phyloP scores from a whole-genome alignment of 257 asterid species.

The Jasminum sambac region DNA sequence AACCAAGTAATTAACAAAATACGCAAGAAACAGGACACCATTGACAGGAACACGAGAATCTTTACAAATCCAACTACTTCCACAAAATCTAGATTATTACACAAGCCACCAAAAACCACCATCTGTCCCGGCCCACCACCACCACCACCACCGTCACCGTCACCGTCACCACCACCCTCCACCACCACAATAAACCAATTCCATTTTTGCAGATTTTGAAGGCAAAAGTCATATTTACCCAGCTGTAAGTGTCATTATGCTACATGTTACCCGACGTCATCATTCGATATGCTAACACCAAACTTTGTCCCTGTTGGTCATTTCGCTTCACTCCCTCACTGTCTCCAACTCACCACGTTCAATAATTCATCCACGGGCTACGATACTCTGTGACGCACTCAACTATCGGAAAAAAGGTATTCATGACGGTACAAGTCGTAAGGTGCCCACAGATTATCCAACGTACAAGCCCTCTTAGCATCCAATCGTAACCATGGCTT shows the following conservation, averaged over 20 bases:
- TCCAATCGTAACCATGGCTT: slow-evolving; percentile 87
- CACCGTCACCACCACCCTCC: slow-evolving; percentile 31
- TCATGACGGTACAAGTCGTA: slow-evolving; percentile 65
- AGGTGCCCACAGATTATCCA: slow-evolving; percentile 81
- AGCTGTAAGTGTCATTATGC: background rate
- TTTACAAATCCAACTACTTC: slow-evolving; percentile 25
- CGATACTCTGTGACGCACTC: slow-evolving; percentile 31
- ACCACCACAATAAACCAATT: background rate
- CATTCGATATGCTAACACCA: slow-evolving; percentile 7
- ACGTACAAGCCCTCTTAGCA: slow-evolving; percentile 69
- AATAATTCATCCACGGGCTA: slow-evolving; percentile 29
- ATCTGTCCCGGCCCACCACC: slow-evolving; percentile 24
- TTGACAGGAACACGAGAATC: slow-evolving; percentile 32
- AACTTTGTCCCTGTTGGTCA: slow-evolving; percentile 33
- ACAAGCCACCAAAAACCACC: slow-evolving; percentile 19
- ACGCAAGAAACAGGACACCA: slow-evolving; percentile 22
- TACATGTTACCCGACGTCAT: slow-evolving; percentile 32
- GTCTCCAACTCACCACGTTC: slow-evolving; percentile 37
- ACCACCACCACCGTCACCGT: slow-evolving; percentile 19
- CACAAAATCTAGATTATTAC: slow-evolving; percentile 21
- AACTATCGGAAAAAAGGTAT: slow-evolving; percentile 52
- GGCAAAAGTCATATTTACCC: background rate
- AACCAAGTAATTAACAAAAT: slow-evolving; percentile 18
- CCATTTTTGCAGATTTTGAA: background rate
- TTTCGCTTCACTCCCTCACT: slow-evolving; percentile 25